phyloP scores from a whole-genome alignment of 129 eudicot genomes.

The Artemisia annua region DNA sequence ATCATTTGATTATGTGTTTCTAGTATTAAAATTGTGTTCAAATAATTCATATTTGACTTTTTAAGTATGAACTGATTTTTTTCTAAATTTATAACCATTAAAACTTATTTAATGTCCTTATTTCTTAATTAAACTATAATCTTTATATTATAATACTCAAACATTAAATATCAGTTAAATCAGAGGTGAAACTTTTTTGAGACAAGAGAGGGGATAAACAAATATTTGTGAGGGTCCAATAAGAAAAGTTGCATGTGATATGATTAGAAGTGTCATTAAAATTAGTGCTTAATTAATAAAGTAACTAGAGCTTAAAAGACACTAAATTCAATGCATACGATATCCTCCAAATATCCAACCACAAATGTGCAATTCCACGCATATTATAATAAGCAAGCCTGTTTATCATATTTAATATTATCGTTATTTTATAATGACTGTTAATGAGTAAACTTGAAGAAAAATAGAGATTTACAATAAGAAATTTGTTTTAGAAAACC shows the following conservation, averaged over 20 bases:
- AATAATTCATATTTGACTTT: constrained; percentile 34
- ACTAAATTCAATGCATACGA: constrained; percentile 53
- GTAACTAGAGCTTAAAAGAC: constrained; percentile 32
- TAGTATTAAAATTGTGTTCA: constrained; percentile 16
- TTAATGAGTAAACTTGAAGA: not conserved
- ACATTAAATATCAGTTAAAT: constrained; percentile 18
- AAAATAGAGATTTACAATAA: not conserved
- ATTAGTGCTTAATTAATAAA: constrained; percentile 34
- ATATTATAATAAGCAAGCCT: not conserved
- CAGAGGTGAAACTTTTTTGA: constrained; percentile 29
- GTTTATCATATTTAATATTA: constrained; percentile 4
- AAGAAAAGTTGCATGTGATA: constrained; percentile 75
- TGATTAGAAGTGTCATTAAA: constrained; percentile 61
- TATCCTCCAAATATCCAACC: constrained; percentile 43
- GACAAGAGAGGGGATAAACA: constrained; percentile 42
- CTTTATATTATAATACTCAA: constrained; percentile 13
- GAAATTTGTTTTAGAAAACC: not conserved
- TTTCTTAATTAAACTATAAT: constrained; percentile 1
- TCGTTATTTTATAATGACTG: not conserved
- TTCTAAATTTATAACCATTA: not conserved
- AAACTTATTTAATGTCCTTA: constrained; percentile 10
- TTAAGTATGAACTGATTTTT: constrained; percentile 26
- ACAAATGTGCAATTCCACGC: constrained; percentile 28
- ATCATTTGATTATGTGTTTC: constrained; percentile 32
- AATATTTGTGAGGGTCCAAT: constrained; percentile 63